Percentiles rank a stretch among this genome's conserved stretches.
Conservation (phyloP, 129 eudicot genomes). For the Chrysanthemum seticuspe region DNA sequence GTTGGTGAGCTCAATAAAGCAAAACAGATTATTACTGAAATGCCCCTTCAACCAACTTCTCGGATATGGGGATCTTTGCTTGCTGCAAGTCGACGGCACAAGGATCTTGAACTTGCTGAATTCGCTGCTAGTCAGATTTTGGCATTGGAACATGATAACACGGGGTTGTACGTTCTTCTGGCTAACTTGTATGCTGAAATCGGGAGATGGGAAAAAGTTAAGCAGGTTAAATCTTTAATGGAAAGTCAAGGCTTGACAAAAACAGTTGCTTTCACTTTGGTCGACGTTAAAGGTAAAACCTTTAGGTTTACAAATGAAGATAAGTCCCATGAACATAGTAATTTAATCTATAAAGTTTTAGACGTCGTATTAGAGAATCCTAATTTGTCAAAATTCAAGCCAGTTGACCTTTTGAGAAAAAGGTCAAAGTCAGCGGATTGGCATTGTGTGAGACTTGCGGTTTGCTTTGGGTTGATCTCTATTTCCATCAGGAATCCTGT, state of each 20-base stretch:
- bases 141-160: conserved; percentile 41
- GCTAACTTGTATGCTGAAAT: conserved; percentile 70
- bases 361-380: conserved; percentile 40
- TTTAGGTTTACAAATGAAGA: conserved; percentile 51
- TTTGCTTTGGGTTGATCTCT: conserved; percentile 57
- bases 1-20: conserved; percentile 53
- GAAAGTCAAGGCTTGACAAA: conserved; percentile 41
- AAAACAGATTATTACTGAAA: conserved; percentile 45
- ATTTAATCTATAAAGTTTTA: conserved; percentile 49
- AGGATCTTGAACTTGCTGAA: conserved; percentile 63
- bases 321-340: conserved; percentile 35
- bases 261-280: conserved; percentile 42
- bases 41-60: conserved; percentile 64
- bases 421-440: conserved; percentile 41
- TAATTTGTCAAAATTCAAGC: conserved; percentile 42
- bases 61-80: conserved; percentile 87
- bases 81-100: conserved; percentile 54
- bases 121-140: conserved; percentile 44
- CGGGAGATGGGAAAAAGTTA: conserved; percentile 73
- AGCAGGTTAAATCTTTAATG: conserved; percentile 48
- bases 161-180: conserved; percentile 65
- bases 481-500: conserved; percentile 48
- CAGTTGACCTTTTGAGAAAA: conserved; percentile 35
- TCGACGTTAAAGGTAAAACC: conserved; percentile 48
- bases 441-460: conserved; percentile 74